phyloP scores from a whole-genome alignment of 192 early-diverging fungal species.

The Spizellomyces punctatus region DNA sequence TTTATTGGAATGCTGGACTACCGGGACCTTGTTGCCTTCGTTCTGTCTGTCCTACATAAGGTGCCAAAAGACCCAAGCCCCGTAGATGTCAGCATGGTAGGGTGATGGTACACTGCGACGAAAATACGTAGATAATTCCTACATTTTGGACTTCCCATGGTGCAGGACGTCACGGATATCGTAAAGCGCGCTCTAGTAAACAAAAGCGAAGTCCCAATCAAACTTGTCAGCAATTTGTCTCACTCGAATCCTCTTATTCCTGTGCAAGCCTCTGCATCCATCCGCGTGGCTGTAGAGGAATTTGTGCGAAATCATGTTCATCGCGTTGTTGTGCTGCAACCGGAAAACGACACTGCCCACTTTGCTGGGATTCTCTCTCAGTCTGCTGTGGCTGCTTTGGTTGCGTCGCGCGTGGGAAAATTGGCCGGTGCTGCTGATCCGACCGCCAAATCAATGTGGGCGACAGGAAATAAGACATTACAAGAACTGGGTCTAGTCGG shows the following conservation, averaged over 20 bases:
- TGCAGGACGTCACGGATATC: slow-evolving; percentile 50
- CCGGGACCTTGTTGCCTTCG: slow-evolving; percentile 52
- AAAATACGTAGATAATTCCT: no score
- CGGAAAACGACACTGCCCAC: slow-evolving; percentile 24
- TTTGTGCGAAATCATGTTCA: slow-evolving; percentile 39
- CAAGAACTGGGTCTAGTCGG: slow-evolving; percentile 45
- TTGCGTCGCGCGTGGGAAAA: slow-evolving; percentile 49
- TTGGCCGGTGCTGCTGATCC: slow-evolving; percentile 24
- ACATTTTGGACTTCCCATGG: no score
- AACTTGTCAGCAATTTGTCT: slow-evolving; percentile 51
- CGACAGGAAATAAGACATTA: slow-evolving; percentile 34
- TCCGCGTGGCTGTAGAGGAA: slow-evolving; percentile 44
- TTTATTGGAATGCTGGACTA: slow-evolving; percentile 60
- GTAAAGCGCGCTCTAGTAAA: slow-evolving; percentile 46
- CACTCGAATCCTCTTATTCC: slow-evolving; percentile 47
- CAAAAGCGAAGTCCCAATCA: slow-evolving; percentile 42
- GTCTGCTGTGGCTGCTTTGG: slow-evolving; percentile 35
- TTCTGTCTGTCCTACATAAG: slow-evolving; percentile 52
- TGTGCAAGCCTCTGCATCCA: slow-evolving; percentile 32
- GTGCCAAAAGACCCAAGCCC: slow-evolving; percentile 29
- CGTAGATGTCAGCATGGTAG: slow-evolving; percentile 39
- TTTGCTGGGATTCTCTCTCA: slow-evolving; percentile 55
- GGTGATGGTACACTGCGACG: neutral
- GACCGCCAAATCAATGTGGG: slow-evolving; percentile 1
- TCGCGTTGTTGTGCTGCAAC: slow-evolving; percentile 46